phyloP scores from a whole-genome alignment of 2,329 filamentous ascomycete species.

The Beauveria sp. region DNA sequence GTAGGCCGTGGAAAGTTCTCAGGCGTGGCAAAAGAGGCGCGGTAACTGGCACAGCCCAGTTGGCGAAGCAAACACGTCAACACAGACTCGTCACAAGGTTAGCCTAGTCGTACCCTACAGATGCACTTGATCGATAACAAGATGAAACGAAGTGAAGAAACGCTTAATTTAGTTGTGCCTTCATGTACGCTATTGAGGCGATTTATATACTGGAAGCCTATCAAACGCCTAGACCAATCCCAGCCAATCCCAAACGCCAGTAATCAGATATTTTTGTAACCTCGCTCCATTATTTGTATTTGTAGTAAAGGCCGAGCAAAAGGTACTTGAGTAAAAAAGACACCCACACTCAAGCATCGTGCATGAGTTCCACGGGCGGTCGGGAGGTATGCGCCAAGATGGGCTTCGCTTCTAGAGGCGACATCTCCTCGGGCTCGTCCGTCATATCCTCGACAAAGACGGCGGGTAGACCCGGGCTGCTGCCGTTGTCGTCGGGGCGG shows the following conservation, averaged over 20 bases:
- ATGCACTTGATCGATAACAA: neutral
- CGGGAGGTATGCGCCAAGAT: conserved; percentile 53
- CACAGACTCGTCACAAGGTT: neutral
- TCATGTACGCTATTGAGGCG: neutral
- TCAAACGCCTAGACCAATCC: neutral
- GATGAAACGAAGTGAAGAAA: neutral
- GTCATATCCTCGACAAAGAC: conserved; percentile 63
- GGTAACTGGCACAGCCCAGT: neutral
- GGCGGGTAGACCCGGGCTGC: conserved; percentile 50
- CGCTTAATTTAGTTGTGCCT: neutral
- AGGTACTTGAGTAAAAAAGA: neutral
- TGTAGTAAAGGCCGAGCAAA: neutral
- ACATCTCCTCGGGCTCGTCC: conserved; percentile 40
- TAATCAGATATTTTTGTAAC: neutral
- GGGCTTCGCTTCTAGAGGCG: conserved; percentile 36
- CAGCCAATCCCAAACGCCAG: conserved; percentile 1
- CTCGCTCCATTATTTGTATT: neutral
- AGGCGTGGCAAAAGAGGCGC: neutral
- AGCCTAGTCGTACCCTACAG: no score
- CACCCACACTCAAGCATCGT: conserved; percentile 23
- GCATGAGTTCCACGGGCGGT: conserved; percentile 60
- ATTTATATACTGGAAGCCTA: neutral
- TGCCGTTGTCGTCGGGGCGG: conserved; percentile 49
- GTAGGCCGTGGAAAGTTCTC: no score
- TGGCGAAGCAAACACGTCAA: neutral